These are phyloP conservation scores for Platanus orientalis DNA, from an alignment of 164 flowering plant genomes.

Conservation along the genomic window DNA sequence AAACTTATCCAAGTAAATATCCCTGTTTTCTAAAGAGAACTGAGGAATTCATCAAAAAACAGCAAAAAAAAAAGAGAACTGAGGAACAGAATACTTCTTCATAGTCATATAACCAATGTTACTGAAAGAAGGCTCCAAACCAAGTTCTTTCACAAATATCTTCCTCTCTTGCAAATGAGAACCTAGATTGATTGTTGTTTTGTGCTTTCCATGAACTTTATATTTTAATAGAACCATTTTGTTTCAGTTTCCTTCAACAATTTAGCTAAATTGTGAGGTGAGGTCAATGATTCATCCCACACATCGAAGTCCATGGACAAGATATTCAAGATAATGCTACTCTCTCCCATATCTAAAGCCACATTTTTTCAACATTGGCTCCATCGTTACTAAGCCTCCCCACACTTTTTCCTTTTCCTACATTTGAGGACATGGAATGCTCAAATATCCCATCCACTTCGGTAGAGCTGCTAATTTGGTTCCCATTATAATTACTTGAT, in stretches of 20 bases:
- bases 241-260: slow-evolving; percentile 27
- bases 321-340: slow-evolving; percentile 49
- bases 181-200: no score
- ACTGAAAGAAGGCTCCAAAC: slow-evolving; percentile 22
- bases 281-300: slow-evolving; percentile 39
- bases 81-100: slow-evolving; percentile 6
- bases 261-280: slow-evolving; percentile 27
- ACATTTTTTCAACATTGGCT: slow-evolving; percentile 13
- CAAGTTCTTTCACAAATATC: slow-evolving; percentile 22
- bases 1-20: slow-evolving; percentile 18
- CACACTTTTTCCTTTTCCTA: slow-evolving; percentile 20
- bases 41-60: no score
- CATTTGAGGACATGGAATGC: slow-evolving; percentile 21
- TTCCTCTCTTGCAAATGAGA: slow-evolving; percentile 50
- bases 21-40: slow-evolving; percentile 24
- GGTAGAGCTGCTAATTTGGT: slow-evolving; percentile 18
- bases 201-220: slow-evolving; percentile 29
- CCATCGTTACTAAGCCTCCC: slow-evolving; percentile 17
- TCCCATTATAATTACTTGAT: slow-evolving; percentile 15
- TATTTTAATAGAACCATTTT: slow-evolving; percentile 19
- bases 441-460: slow-evolving; percentile 18
- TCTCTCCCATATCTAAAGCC: slow-evolving; percentile 35
- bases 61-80: no score
- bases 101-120: slow-evolving; percentile 8
- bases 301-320: slow-evolving; percentile 45